Conservation (phyloP, 2,329 filamentous ascomycete genomes). For the Periconia sp. region DNA sequence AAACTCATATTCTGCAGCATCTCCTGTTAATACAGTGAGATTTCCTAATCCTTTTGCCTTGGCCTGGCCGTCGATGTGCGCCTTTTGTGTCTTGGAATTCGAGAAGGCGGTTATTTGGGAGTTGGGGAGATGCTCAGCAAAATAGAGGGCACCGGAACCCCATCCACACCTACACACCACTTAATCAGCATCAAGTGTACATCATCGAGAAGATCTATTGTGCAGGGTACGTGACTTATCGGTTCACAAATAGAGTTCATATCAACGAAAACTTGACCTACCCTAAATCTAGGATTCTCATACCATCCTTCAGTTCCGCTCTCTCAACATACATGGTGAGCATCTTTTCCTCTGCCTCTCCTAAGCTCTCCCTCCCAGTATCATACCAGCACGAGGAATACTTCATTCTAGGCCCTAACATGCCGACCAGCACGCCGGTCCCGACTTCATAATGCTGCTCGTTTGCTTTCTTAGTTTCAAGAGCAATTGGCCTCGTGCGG, state of each 20-base stretch:
- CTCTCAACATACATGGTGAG: conserved; percentile 66
- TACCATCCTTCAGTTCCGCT: conserved; percentile 64
- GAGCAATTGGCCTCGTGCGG: conserved; percentile 68
- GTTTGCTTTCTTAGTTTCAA: conserved; percentile 70
- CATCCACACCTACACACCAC: conserved; percentile 64
- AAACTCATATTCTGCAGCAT: conserved; percentile 72
- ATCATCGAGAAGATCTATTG: too few species aligned
- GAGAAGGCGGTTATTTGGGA: conserved; percentile 70
- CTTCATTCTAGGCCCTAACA: conserved; percentile 73
- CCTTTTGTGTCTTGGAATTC: conserved; percentile 72
- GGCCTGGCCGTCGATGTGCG: conserved; percentile 68
- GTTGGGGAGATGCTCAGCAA: conserved; percentile 69
- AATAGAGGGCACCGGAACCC: conserved; percentile 70
- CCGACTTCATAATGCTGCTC: conserved; percentile 76
- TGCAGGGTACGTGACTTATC: conserved; percentile 1
- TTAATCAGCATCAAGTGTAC: too few species aligned
- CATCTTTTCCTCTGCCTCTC: conserved; percentile 71
- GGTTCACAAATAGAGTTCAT: too few species aligned
- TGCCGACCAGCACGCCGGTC: conserved; percentile 66
- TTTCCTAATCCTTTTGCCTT: conserved; percentile 63
- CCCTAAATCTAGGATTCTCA: conserved; percentile 68
- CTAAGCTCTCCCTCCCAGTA: conserved; percentile 61
- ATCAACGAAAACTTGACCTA: conserved; percentile 40
- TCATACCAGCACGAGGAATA: conserved; percentile 73
- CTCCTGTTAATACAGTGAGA: conserved; percentile 68